Evolutionary conservation across 2,329 filamentous ascomycete species (phyloP).

Genomic region (Onygenales sp.): DNA sequence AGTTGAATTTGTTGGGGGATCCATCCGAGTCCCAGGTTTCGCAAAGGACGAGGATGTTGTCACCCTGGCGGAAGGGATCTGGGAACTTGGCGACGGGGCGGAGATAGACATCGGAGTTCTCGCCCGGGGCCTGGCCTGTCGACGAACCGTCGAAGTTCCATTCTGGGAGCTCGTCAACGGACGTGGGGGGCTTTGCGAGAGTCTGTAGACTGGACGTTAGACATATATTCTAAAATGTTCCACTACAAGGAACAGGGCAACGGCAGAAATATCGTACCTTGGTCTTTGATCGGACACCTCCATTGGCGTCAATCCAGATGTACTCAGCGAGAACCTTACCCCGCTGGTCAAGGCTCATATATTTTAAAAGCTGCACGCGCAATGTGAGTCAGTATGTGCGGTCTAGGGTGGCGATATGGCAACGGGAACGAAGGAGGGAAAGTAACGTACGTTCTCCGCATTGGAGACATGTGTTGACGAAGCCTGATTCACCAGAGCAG

Average conservation of each 20-base stretch:
- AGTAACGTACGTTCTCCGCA: conserved; percentile 35
- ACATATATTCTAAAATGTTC: conserved; percentile 2
- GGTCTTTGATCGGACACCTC: conserved; percentile 85
- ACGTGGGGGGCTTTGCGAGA: conserved; percentile 48
- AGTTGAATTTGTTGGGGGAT: conserved; percentile 97
- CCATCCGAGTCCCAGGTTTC: conserved; percentile 94
- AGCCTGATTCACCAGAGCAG: conserved; percentile 17
- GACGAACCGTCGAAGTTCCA: conserved; percentile 87
- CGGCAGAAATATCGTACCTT: conserved; percentile 57
- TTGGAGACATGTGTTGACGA: conserved; percentile 37
- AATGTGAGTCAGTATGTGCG: conserved; percentile 9
- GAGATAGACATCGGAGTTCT: conserved; percentile 97
- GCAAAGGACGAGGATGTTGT: conserved; percentile 88
- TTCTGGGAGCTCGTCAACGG: conserved; percentile 59
- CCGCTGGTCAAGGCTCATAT: conserved; percentile 81
- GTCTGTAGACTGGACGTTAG: conserved; percentile 41
- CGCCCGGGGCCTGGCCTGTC: conserved; percentile 81
- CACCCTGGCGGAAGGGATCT: conserved; percentile 78
- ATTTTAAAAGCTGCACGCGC: conserved; percentile 50
- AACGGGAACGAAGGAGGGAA: conserved; percentile 14
- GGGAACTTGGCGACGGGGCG: conserved; percentile 81
- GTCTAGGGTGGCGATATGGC: background rate
- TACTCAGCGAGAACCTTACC: conserved; percentile 89
- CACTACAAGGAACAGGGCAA: conserved; percentile 5
- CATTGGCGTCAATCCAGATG: conserved; percentile 83